Evolutionary conservation across 2,329 filamentous ascomycete genomes (phyloP).

Genomic region (Hansfordia pulvinata): DNA sequence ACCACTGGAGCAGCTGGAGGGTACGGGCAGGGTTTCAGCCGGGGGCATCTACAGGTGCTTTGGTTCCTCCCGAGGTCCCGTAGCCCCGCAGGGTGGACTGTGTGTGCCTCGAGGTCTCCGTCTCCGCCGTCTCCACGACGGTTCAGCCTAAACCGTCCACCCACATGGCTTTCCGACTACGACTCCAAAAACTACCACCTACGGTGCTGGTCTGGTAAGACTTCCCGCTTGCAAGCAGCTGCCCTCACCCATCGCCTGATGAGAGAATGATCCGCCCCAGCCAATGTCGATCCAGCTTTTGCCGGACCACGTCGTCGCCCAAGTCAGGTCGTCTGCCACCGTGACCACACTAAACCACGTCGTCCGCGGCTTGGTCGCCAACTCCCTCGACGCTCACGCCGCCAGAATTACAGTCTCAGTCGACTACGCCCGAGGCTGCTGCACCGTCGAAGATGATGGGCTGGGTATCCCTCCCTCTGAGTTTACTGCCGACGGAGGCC

Average conservation of each 20-base stretch:
- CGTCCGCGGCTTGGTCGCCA: conserved; percentile 60
- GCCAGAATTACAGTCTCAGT: conserved; percentile 55
- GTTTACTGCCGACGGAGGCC: conserved; percentile 55
- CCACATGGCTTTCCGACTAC: too few relatives aligned
- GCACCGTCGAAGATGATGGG: conserved; percentile 75
- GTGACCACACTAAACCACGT: conserved; percentile 65
- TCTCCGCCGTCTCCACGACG: too few relatives aligned
- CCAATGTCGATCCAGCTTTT: conserved; percentile 54
- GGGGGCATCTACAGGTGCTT: too few relatives aligned
- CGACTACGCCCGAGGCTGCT: conserved; percentile 64
- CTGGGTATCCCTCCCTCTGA: conserved; percentile 60
- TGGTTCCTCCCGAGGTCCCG: too few relatives aligned
- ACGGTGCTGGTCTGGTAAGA: too few relatives aligned
- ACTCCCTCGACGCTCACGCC: conserved; percentile 71
- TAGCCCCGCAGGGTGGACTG: too few relatives aligned
- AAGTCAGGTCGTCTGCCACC: conserved; percentile 73
- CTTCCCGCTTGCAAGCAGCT: conserved; percentile 4
- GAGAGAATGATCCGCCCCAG: too few relatives aligned
- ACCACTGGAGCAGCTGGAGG: too few relatives aligned
- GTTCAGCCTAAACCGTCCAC: too few relatives aligned
- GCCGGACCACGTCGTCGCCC: conserved; percentile 56
- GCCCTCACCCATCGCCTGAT: conserved; percentile 1
- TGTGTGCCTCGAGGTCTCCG: too few relatives aligned
- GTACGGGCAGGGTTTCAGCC: too few relatives aligned
- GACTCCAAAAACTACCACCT: too few relatives aligned